These are phyloP conservation scores for Zygnema cylindricum DNA, from an alignment of 139 green algal species.

Conservation along the genomic window DNA sequence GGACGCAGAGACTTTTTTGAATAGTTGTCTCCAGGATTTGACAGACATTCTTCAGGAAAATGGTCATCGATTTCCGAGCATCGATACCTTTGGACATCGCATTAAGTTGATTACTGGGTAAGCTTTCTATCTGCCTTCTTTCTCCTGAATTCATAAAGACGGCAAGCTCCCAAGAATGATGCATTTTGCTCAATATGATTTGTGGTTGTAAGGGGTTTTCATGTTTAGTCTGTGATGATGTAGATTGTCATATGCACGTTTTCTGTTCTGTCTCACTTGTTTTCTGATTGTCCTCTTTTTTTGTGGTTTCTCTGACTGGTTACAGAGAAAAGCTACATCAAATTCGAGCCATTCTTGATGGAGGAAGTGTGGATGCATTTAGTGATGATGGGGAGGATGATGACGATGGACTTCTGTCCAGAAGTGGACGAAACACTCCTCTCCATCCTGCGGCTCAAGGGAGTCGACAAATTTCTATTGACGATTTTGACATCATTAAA, in stretches of 20 bases:
- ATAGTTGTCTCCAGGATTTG: slow-evolving; percentile 27
- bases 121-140: not conserved
- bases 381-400: not conserved
- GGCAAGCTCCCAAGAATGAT: not conserved
- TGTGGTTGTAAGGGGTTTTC: not conserved
- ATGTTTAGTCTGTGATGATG: not conserved
- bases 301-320: no score
- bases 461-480: slow-evolving; percentile 55
- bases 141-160: not conserved
- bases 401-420: not conserved
- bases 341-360: not conserved
- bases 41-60: slow-evolving; percentile 11
- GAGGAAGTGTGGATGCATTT: not conserved
- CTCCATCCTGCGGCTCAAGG: slow-evolving; percentile 7
- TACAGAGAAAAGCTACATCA: slow-evolving; percentile 36
- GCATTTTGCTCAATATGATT: not conserved
- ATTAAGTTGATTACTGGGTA: slow-evolving; percentile 34
- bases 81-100: slow-evolving; percentile 29
- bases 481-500: slow-evolving; percentile 96
- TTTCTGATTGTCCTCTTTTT: not conserved
- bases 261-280: no score
- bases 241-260: no score
- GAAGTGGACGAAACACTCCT: slow-evolving; percentile 36
- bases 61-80: not conserved
- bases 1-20: slow-evolving; percentile 6